Percentiles rank a stretch among this genome's conserved stretches.
Evolutionary conservation across 495 filamentous ascomycete genomes (phyloP).

Genomic region (Alectoria sarmentosa): DNA sequence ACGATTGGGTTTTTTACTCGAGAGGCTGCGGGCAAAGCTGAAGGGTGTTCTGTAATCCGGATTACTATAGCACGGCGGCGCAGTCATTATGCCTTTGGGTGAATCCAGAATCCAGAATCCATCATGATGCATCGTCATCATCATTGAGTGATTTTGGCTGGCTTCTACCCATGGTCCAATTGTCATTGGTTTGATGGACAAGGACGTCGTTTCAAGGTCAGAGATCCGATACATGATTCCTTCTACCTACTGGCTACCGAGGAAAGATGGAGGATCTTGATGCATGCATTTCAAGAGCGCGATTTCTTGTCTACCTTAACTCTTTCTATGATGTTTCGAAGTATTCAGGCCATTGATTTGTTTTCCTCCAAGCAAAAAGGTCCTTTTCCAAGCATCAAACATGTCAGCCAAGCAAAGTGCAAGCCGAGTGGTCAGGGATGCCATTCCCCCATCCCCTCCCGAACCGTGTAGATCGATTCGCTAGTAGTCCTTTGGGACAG

Average conservation of each 20-base stretch:
- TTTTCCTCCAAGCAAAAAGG: no score
- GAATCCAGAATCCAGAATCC: neutral
- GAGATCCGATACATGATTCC: neutral
- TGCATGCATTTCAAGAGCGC: neutral
- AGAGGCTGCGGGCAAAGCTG: neutral
- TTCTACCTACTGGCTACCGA: neutral
- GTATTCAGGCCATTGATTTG: neutral
- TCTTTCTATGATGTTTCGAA: neutral
- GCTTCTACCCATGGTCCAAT: neutral
- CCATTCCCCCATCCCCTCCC: neutral
- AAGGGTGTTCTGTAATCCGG: neutral
- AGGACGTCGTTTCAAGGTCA: neutral
- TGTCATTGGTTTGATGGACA: neutral
- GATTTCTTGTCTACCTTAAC: neutral
- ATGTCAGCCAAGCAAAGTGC: neutral
- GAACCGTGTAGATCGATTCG: slow-evolving; percentile 5
- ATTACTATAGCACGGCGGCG: neutral
- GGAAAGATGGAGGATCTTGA: neutral
- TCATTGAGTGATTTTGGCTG: neutral
- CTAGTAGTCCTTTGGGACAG: neutral
- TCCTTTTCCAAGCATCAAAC: neutral
- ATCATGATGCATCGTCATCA: neutral
- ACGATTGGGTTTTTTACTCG: no score
- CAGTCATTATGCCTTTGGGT: neutral
- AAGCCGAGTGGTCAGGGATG: slow-evolving; percentile 8